These are phyloP conservation scores for Fagopyrum homotropicum DNA, from an alignment of 148 eudicot genomes.

Conservation along the genomic window DNA sequence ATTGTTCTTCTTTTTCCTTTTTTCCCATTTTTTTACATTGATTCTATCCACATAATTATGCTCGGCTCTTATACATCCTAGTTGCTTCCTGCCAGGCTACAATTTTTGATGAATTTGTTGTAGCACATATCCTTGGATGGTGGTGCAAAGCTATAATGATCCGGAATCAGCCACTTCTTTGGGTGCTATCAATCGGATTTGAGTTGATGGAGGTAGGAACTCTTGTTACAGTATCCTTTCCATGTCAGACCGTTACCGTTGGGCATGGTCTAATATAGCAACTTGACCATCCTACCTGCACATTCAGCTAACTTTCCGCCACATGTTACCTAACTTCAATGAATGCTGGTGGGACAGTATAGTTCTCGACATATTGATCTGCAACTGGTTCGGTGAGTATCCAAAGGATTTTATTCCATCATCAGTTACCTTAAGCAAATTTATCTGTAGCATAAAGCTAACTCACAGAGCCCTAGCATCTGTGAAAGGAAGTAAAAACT, in stretches of 20 bases:
- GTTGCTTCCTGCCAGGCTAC: constrained; percentile 50
- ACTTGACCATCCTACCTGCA: constrained; percentile 3
- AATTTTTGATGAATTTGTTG: constrained; percentile 86
- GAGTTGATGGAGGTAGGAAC: constrained; percentile 83
- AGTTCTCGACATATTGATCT: constrained; percentile 83
- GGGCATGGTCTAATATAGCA: not conserved
- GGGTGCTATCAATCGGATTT: constrained; percentile 94
- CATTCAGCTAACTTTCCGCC: constrained; percentile 90
- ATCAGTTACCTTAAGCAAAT: not conserved
- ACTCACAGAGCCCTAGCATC: not conserved
- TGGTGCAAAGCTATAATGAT: constrained; percentile 99
- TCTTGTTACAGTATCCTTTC: not conserved
- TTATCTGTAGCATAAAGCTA: not conserved
- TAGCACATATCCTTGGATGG: constrained; percentile 97
- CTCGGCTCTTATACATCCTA: constrained; percentile 17
- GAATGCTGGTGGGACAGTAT: constrained; percentile 99
- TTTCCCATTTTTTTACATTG: too few species aligned
- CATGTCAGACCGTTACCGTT: not conserved
- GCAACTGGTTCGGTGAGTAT: constrained; percentile 96
- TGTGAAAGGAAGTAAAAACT: not conserved
- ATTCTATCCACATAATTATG: not conserved
- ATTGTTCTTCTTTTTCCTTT: not conserved
- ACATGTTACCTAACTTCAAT: constrained; percentile 97
- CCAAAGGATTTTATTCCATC: not conserved
- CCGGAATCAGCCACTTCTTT: constrained; percentile 96